These are phyloP conservation scores for Hypoxylon lienhwacheense DNA, from an alignment of 495 filamentous ascomycete species.

Conservation along the genomic window DNA sequence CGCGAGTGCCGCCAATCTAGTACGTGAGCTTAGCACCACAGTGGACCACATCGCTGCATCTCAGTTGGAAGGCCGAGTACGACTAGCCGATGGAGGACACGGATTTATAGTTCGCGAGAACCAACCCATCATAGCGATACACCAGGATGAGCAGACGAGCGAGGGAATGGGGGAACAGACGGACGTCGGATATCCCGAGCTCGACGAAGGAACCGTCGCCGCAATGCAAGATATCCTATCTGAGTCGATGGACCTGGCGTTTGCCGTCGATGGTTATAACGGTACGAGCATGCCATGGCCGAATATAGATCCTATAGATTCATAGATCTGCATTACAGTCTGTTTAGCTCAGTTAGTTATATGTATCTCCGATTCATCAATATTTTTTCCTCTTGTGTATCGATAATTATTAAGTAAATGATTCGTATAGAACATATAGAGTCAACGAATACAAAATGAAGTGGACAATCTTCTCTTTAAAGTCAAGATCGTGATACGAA, in stretches of 20 bases:
- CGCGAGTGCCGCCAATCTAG: slow-evolving; percentile 46
- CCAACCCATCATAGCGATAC: neutral
- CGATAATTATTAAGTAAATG: too few species aligned
- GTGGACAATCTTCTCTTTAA: too few species aligned
- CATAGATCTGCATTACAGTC: too few species aligned
- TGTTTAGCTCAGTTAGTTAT: too few species aligned
- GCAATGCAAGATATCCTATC: slow-evolving; percentile 19
- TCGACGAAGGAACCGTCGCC: slow-evolving; percentile 20
- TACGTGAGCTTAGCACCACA: slow-evolving; percentile 20
- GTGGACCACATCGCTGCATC: slow-evolving; percentile 17
- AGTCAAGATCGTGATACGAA: too few species aligned
- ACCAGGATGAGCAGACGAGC: neutral
- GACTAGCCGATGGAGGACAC: neutral
- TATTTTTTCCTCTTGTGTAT: too few species aligned
- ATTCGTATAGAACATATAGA: too few species aligned
- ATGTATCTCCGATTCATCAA: too few species aligned
- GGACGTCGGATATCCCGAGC: neutral
- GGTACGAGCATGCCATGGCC: slow-evolving; percentile 14
- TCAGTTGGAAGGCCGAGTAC: neutral
- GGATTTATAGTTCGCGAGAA: neutral
- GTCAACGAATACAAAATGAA: too few species aligned
- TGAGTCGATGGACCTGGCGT: slow-evolving; percentile 22
- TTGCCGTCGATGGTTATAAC: slow-evolving; percentile 18
- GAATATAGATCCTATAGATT: slow-evolving; percentile 1
- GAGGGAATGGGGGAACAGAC: neutral